Evolutionary conservation across 2,329 filamentous ascomycete genomes (phyloP), one percentile per base, ranked within the genome.

Genomic region (Colletotrichum simmondsii): DNA sequence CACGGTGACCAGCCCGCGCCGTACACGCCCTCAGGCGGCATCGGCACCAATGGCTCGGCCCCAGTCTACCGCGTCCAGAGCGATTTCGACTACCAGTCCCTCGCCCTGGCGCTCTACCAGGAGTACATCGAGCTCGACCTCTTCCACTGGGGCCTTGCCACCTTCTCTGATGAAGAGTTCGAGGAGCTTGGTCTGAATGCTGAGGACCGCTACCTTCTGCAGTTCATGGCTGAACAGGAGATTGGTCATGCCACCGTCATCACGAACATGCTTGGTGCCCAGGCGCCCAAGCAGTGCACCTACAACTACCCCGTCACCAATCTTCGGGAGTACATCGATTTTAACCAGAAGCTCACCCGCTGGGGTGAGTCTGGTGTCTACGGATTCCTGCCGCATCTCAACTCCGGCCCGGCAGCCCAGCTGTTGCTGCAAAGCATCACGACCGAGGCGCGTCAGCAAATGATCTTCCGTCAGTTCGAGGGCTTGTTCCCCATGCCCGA

Each of bases 41-140:
- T 93, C 1, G 94, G 93, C 2, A 95, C 93, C 56, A 95, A 96
- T 73, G 93, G 93, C n/a, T 89, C 90, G 0, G 87, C 88, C 56
- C 94, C 94, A 2, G 90, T 95, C 1, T 96, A 96, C 81, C 91
- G 92, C 73, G 91, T 94, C 0, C 88, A 94, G 77, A 94, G 92
- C 75, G 94, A 97, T 78, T 97, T 95, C 78, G 94, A 97, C 81
- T 97, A 92, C 79, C 88, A 96, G 80, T 95, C 93, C 0, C 87
- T 97, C 35, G 88, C 91, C 0, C 85, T 97, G 14, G 93, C 89
- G 14, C 85, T 96, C 0, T 95, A 96, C 79, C 92, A 95, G 77
- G 94, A 97, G 82, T 97, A 91, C 89, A 95, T 96, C 66, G 94
- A 97, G 83, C 87, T 97, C 1, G 94, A 97, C 79, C 87, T 95